These are phyloP conservation scores for Ascochyta pisi DNA, from an alignment of 2,329 filamentous ascomycete species.

Conservation along the genomic window DNA sequence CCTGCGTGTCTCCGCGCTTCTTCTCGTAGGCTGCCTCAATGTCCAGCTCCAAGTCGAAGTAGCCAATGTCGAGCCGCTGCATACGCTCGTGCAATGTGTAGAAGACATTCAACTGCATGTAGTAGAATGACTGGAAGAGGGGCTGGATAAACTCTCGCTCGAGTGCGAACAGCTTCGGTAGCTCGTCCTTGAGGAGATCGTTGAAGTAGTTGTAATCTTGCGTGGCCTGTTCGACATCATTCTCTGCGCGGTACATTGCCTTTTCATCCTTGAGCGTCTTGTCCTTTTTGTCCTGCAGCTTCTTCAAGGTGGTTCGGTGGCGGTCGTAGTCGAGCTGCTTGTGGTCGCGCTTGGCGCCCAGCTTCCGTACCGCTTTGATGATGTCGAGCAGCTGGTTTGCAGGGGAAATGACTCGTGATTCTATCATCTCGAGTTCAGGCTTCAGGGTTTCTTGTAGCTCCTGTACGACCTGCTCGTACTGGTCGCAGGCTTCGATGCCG, in stretches of 20 bases:
- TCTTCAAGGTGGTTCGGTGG: slow-evolving; percentile 82
- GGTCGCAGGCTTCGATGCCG: slow-evolving; percentile 92
- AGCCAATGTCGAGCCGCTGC: slow-evolving; percentile 96
- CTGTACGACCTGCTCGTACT: slow-evolving; percentile 90
- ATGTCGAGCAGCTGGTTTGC: slow-evolving; percentile 93
- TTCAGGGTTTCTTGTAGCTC: slow-evolving; percentile 87
- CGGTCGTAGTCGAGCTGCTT: slow-evolving; percentile 97
- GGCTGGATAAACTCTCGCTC: slow-evolving; percentile 96
- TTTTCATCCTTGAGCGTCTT: slow-evolving; percentile 97
- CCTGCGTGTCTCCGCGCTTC: slow-evolving; percentile 88
- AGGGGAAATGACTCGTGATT: slow-evolving; percentile 86
- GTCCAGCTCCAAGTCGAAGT: slow-evolving; percentile 91
- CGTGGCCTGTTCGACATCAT: slow-evolving; percentile 86
- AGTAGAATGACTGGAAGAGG: slow-evolving; percentile 98
- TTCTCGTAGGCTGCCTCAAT: slow-evolving; percentile 89
- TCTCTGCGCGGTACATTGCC: slow-evolving; percentile 93
- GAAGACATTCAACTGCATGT: slow-evolving; percentile 99
- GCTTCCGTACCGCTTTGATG: slow-evolving; percentile 93
- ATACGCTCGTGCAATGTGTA: slow-evolving; percentile 98
- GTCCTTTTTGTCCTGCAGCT: slow-evolving; percentile 97
- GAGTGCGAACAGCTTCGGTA: slow-evolving; percentile 87
- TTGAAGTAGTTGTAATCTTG: slow-evolving; percentile 99
- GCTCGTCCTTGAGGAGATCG: slow-evolving; percentile 92
- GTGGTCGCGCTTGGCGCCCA: slow-evolving; percentile 87
- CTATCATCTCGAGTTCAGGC: slow-evolving; percentile 97